A percentile compares a stretch with the other conserved stretches of the same genome.
Evolutionary conservation across 371 early-diverging fungal genomes (phyloP).

Genomic region (Syncephalastrum monosporum): DNA sequence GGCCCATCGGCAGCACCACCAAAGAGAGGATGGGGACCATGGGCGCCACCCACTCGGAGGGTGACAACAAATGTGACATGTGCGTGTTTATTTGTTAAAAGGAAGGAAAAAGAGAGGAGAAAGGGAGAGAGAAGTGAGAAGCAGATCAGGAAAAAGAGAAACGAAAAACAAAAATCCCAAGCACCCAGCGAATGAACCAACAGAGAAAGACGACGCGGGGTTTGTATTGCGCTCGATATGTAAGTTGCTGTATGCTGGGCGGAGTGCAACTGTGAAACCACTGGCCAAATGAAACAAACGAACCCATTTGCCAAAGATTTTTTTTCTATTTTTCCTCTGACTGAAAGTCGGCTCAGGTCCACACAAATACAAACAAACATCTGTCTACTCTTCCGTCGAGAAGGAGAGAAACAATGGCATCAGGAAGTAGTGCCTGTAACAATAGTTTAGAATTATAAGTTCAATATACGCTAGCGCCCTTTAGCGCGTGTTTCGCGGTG

Average conservation of each 20-base stretch:
- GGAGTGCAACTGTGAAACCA: constrained; percentile 9
- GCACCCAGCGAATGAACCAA: neutral
- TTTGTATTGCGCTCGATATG: neutral
- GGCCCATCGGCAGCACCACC: constrained; percentile 38
- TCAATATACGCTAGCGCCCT: too few relatives aligned
- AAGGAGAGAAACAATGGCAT: too few relatives aligned
- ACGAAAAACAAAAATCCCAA: constrained; percentile 1
- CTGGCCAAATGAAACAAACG: neutral
- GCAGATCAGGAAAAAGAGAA: constrained; percentile 3
- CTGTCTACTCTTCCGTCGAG: too few relatives aligned
- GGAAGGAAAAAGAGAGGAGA: constrained; percentile 3
- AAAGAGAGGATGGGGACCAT: constrained; percentile 34
- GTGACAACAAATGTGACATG: constrained; percentile 26
- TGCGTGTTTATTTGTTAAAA: constrained; percentile 2
- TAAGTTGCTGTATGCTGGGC: neutral
- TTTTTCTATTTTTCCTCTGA: too few relatives aligned
- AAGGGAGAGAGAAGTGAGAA: constrained; percentile 3
- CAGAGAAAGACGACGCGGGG: constrained; percentile 4
- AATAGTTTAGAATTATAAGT: too few relatives aligned
- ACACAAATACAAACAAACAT: too few relatives aligned
- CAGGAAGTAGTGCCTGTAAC: too few relatives aligned
- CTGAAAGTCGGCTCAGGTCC: too few relatives aligned
- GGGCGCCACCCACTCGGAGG: constrained; percentile 49
- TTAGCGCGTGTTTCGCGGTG: too few relatives aligned
- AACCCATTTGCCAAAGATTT: too few relatives aligned